Conservation (phyloP, 371 early-diverging fungal species). For the Apophysomyces sp. region DNA sequence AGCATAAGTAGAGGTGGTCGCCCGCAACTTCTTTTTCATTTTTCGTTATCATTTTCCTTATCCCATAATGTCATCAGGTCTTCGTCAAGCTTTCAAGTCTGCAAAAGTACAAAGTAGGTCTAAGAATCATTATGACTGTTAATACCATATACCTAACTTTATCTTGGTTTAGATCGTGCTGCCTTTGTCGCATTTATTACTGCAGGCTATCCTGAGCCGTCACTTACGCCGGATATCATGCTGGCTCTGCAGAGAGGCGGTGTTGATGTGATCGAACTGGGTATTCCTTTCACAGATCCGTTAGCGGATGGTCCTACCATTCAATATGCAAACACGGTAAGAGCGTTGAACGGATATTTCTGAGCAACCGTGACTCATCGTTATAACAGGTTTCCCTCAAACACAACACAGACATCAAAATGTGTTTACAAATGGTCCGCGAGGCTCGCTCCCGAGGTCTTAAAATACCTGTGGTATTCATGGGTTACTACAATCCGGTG, state of each 20-base stretch:
- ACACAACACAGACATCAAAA: slow-evolving; percentile 74
- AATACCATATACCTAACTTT: background rate
- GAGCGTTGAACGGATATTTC: slow-evolving; percentile 11
- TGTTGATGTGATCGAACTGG: slow-evolving; percentile 95
- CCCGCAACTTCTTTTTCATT: background rate
- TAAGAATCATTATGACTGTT: background rate
- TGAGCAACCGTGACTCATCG: background rate
- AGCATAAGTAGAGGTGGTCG: background rate
- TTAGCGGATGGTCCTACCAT: slow-evolving; percentile 97
- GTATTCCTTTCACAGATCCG: slow-evolving; percentile 97
- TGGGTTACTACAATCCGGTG: slow-evolving; percentile 98
- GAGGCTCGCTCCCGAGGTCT: slow-evolving; percentile 85
- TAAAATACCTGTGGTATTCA: slow-evolving; percentile 90
- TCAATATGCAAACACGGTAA: slow-evolving; percentile 86
- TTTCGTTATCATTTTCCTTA: background rate
- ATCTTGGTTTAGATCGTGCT: slow-evolving; percentile 60
- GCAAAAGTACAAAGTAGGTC: slow-evolving; percentile 47
- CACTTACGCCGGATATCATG: slow-evolving; percentile 78
- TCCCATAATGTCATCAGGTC: slow-evolving; percentile 41
- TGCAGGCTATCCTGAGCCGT: slow-evolving; percentile 86
- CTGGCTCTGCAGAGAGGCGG: slow-evolving; percentile 90
- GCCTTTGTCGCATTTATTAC: slow-evolving; percentile 94
- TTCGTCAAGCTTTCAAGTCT: slow-evolving; percentile 39
- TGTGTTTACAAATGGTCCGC: slow-evolving; percentile 78
- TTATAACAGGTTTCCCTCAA: slow-evolving; percentile 67